These are phyloP conservation scores for Cladochytrium tenue DNA, from an alignment of 371 early-diverging fungal genomes.

Conservation along the genomic window DNA sequence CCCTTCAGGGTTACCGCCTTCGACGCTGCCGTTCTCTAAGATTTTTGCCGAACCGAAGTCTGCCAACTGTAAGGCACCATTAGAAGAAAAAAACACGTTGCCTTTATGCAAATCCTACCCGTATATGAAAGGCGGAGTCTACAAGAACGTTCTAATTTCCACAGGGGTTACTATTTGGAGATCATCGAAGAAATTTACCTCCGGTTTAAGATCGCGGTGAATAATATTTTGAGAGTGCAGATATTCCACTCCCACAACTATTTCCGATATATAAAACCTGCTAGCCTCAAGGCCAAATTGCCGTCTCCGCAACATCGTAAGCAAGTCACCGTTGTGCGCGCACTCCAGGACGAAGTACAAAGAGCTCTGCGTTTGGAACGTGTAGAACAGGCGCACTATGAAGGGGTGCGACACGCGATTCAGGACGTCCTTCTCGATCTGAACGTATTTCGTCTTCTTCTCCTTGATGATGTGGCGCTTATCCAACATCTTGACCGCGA, in stretches of 20 bases:
- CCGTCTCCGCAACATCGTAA: constrained; percentile 68
- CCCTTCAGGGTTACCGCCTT: no score
- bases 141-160: no score
- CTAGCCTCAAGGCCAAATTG: constrained; percentile 72
- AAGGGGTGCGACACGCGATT: constrained; percentile 79
- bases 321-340: constrained; percentile 87
- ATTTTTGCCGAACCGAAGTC: no score
- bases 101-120: no score
- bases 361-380: constrained; percentile 87
- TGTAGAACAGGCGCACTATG: constrained; percentile 87
- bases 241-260: constrained; percentile 81
- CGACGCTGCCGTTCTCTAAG: no score
- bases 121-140: no score
- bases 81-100: no score
- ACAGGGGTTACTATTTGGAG: no score
- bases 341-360: constrained; percentile 91
- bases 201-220: constrained; percentile 90
- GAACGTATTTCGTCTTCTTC: constrained; percentile 92
- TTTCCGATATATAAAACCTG: constrained; percentile 84
- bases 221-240: constrained; percentile 81
- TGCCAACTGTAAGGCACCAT: no score
- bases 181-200: no score
- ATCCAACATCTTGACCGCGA: constrained; percentile 92
- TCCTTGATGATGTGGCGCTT: constrained; percentile 91
- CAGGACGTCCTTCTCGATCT: constrained; percentile 83